Evolutionary conservation across 345 rosid genomes (phyloP).

Genomic region (Hibiscus trionum): DNA sequence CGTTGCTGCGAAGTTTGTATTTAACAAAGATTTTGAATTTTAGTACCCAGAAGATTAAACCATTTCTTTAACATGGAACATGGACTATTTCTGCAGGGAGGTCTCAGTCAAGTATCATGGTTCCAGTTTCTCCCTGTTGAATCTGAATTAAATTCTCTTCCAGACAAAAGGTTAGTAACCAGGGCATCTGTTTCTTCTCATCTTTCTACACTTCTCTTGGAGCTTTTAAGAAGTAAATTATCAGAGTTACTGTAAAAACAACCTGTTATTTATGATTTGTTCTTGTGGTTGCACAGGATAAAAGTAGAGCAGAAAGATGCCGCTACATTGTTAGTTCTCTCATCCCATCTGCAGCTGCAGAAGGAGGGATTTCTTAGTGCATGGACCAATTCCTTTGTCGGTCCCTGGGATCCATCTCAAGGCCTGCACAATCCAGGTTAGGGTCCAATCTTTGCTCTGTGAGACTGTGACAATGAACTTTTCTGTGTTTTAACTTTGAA

Average conservation of each 20-base stretch:
- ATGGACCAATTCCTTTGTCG: constrained; percentile 99
- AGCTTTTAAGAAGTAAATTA: neutral
- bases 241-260: constrained; percentile 9
- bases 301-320: constrained; percentile 82
- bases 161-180: constrained; percentile 61
- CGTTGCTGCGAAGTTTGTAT: too few relatives aligned
- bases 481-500: neutral
- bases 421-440: constrained; percentile 97
- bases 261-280: constrained; percentile 1
- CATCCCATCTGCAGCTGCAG: constrained; percentile 82
- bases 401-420: constrained; percentile 99
- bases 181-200: neutral
- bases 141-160: constrained; percentile 56
- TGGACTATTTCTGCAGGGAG: constrained; percentile 44
- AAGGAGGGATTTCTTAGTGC: constrained; percentile 80
- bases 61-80: neutral
- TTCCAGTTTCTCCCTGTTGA: constrained; percentile 93
- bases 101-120: constrained; percentile 85
- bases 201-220: neutral
- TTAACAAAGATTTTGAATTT: neutral
- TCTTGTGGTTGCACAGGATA: constrained; percentile 37
- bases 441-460: constrained; percentile 10
- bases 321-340: constrained; percentile 73
- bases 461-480: neutral
- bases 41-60: neutral